Evolutionary conservation across 2,329 filamentous ascomycete species (phyloP).

Genomic region (Phaeosphaeria sp.): DNA sequence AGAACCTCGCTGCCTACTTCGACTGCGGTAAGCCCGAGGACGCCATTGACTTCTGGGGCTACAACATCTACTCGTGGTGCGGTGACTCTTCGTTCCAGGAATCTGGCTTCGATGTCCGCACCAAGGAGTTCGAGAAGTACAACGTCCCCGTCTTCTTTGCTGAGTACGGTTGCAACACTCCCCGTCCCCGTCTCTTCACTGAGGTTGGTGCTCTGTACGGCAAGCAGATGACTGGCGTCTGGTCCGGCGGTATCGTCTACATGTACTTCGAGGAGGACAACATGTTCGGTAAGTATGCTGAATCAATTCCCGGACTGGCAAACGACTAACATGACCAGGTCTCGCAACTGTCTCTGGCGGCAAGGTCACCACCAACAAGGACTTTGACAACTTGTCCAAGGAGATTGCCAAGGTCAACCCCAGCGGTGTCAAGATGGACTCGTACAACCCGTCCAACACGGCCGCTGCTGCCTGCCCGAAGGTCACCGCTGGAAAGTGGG

Average conservation of each 20-base stretch:
- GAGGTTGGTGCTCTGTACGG: conserved; percentile 86
- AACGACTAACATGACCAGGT: conserved; percentile 52
- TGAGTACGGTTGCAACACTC: conserved; percentile 93
- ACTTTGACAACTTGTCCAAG: conserved; percentile 68
- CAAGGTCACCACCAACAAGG: conserved; percentile 67
- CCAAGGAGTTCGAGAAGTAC: conserved; percentile 86
- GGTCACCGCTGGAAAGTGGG: conserved; percentile 67
- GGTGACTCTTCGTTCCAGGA: conserved; percentile 77
- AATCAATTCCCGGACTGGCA: neutral
- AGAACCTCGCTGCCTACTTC: conserved; percentile 87
- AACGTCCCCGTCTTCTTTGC: conserved; percentile 83
- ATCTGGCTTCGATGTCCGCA: conserved; percentile 84
- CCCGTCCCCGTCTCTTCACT: conserved; percentile 76
- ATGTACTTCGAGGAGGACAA: conserved; percentile 96
- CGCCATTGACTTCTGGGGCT: conserved; percentile 96
- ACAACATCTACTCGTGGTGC: conserved; percentile 99
- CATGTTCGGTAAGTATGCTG: conserved; percentile 73
- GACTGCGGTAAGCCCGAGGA: conserved; percentile 74
- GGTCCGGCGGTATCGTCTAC: conserved; percentile 97
- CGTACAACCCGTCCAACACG: conserved; percentile 78
- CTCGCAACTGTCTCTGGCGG: conserved; percentile 69
- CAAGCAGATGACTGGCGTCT: conserved; percentile 80
- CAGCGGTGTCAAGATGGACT: conserved; percentile 67
- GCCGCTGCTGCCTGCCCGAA: conserved; percentile 74
- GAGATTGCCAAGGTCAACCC: conserved; percentile 72